Conservation (phyloP, 306 rosid species). For the Macrotyloma uniflorum region DNA sequence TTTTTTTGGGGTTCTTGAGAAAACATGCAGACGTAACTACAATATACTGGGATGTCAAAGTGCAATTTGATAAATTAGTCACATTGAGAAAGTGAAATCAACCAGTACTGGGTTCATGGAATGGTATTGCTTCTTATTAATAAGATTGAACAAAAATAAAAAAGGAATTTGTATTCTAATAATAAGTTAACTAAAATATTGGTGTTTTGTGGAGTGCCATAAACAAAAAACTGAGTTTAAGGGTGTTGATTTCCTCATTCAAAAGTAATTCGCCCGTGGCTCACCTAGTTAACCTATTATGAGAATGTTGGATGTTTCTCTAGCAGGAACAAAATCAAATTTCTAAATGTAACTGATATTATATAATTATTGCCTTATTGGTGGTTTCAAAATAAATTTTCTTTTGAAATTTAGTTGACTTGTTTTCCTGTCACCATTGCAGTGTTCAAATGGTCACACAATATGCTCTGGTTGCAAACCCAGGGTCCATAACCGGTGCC, state of each 20-base stretch:
- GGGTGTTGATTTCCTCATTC: constrained; percentile 9
- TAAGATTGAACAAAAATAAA: neutral
- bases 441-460: constrained; percentile 98
- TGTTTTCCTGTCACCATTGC: constrained; percentile 32
- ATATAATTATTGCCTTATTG: neutral
- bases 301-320: neutral
- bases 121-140: constrained; percentile 11
- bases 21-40: neutral
- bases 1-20: constrained; percentile 19
- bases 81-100: neutral
- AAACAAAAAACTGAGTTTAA: neutral
- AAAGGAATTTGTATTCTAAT: neutral
- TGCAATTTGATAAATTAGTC: neutral
- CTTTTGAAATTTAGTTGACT: neutral
- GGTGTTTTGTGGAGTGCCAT: neutral
- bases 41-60: constrained; percentile 5
- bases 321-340: neutral
- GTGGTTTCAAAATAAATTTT: neutral
- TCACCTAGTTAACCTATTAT: constrained; percentile 19
- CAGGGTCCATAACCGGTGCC: constrained; percentile 94
- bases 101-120: neutral
- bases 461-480: constrained; percentile 95
- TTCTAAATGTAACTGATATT: neutral
- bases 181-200: neutral
- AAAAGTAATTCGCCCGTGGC: neutral